Evolutionary conservation across 2,329 filamentous ascomycete species (phyloP).

Genomic region (Fusarium globosum): DNA sequence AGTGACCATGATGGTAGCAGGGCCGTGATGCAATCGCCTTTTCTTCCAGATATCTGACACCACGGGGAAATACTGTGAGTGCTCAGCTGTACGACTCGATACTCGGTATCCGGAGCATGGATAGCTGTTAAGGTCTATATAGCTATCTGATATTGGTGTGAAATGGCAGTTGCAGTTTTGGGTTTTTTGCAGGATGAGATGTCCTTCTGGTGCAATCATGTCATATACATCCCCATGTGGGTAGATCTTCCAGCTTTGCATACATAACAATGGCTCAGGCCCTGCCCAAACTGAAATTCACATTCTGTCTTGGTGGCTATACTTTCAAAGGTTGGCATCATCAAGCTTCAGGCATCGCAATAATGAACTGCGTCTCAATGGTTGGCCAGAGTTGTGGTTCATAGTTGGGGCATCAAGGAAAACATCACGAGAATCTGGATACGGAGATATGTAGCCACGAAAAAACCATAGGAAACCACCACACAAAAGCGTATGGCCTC

Average conservation of each 20-base stretch:
- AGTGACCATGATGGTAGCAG: background rate
- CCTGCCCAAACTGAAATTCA: background rate
- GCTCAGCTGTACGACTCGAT: background rate
- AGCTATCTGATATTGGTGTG: background rate
- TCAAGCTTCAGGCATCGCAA: background rate
- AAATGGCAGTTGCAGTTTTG: background rate
- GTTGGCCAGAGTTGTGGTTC: background rate
- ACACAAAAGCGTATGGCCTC: constrained; percentile 54
- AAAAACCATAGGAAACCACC: constrained; percentile 57
- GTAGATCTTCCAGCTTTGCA: background rate
- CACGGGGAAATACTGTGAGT: background rate
- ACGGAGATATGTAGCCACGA: constrained; percentile 52
- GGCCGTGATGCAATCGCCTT: background rate
- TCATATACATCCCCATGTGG: background rate
- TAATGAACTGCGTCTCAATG: background rate
- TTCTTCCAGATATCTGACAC: background rate
- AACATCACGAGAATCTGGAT: constrained; percentile 3
- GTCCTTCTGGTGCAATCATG: background rate
- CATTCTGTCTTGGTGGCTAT: background rate
- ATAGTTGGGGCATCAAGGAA: background rate
- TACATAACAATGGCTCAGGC: background rate
- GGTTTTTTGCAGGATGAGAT: background rate
- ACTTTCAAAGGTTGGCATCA: background rate
- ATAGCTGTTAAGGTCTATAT: background rate
- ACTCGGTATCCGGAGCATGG: background rate